Percentiles rank a stretch among this genome's conserved stretches.
Evolutionary conservation across 257 asterid genomes (phyloP).

Genomic region (Solanum piurae): DNA sequence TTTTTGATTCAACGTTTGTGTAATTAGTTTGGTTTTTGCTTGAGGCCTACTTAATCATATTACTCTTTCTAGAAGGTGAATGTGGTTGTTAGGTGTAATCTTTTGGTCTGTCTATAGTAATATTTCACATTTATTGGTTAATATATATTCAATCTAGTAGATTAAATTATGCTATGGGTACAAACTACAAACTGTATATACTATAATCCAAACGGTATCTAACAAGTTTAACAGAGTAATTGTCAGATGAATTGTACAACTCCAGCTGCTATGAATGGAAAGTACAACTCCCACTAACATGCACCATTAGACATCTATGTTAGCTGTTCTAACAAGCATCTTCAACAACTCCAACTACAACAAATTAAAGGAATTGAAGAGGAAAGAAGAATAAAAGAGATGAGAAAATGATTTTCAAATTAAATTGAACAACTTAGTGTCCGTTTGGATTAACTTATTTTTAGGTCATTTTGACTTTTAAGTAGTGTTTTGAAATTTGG

Average conservation of each 20-base stretch:
- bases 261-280: neutral
- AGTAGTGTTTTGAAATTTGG: too few relatives aligned
- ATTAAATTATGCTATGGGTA: too few relatives aligned
- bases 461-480: too few relatives aligned
- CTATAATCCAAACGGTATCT: neutral
- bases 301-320: neutral
- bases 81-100: too few relatives aligned
- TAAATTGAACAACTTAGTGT: neutral
- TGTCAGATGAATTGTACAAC: neutral
- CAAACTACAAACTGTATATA: too few relatives aligned
- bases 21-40: too few relatives aligned
- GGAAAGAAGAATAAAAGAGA: neutral
- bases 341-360: neutral
- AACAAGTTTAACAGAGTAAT: neutral
- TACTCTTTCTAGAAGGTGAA: too few relatives aligned
- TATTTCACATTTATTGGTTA: neutral
- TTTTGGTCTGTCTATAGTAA: neutral
- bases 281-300: neutral
- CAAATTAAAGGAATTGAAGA: neutral
- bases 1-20: too few relatives aligned
- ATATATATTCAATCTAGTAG: neutral
- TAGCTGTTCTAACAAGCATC: neutral
- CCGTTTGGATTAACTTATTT: too few relatives aligned
- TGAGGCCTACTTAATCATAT: too few relatives aligned
- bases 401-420: neutral